phyloP scores from a whole-genome alignment of 495 filamentous ascomycete species.

The Trichocladium uniseriatum region DNA sequence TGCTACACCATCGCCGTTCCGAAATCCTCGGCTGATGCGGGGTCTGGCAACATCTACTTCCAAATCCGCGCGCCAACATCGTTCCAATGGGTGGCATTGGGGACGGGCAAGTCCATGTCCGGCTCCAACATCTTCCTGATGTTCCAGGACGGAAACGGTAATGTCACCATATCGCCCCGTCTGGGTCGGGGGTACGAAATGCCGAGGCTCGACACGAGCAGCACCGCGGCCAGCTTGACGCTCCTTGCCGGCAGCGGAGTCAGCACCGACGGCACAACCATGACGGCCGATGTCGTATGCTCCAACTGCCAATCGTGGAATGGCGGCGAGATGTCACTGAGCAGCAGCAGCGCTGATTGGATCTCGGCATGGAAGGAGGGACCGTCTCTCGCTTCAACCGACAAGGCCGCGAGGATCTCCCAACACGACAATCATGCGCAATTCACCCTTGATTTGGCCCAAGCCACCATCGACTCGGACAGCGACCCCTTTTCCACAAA shows the following conservation, averaged over 20 bases:
- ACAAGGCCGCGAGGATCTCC: slow-evolving; percentile 37
- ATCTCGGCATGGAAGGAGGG: slow-evolving; percentile 59
- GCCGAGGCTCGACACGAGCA: slow-evolving; percentile 44
- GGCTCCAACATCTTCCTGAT: slow-evolving; percentile 62
- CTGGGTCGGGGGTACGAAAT: slow-evolving; percentile 41
- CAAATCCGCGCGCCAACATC: slow-evolving; percentile 53
- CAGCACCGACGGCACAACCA: slow-evolving; percentile 31
- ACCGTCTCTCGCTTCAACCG: slow-evolving; percentile 44
- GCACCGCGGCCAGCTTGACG: slow-evolving; percentile 34
- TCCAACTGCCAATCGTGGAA: slow-evolving; percentile 41
- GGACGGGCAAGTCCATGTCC: slow-evolving; percentile 52
- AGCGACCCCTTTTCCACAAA: slow-evolving; percentile 50
- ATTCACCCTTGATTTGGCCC: slow-evolving; percentile 50
- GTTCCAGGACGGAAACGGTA: slow-evolving; percentile 49
- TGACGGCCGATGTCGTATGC: slow-evolving; percentile 55
- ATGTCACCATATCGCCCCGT: slow-evolving; percentile 57
- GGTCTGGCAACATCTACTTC: slow-evolving; percentile 50
- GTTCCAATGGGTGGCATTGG: slow-evolving; percentile 57
- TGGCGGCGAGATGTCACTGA: slow-evolving; percentile 51
- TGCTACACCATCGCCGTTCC: slow-evolving; percentile 43
- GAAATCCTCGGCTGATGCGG: slow-evolving; percentile 26
- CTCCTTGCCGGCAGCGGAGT: slow-evolving; percentile 54
- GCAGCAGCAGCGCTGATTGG: slow-evolving; percentile 43
- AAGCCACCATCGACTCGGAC: slow-evolving; percentile 44
- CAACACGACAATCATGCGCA: slow-evolving; percentile 48